Evolutionary conservation across 805 yeast genomes (phyloP).

Genomic region (Candida berthetii): DNA sequence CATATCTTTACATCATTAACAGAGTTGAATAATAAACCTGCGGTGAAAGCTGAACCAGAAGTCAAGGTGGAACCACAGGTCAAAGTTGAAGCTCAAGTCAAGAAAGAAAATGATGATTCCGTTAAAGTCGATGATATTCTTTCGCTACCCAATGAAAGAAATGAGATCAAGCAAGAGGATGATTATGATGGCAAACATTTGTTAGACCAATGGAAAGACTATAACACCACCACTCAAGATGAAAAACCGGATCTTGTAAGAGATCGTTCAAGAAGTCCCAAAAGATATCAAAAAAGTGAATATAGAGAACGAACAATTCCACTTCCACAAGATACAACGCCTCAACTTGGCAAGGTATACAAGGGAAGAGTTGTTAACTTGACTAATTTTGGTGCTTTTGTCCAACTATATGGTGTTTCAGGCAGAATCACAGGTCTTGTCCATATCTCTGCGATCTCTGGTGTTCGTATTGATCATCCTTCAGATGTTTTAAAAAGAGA

Average conservation of each 20-base stretch:
- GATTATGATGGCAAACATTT: slow-evolving; percentile 8
- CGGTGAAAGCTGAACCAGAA: slow-evolving; percentile 8
- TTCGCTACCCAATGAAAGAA: slow-evolving; percentile 13
- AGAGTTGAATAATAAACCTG: neutral
- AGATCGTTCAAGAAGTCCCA: slow-evolving; percentile 8
- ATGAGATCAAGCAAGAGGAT: slow-evolving; percentile 13
- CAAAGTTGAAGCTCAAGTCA: slow-evolving; percentile 7
- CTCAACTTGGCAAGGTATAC: slow-evolving; percentile 42
- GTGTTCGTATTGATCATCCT: slow-evolving; percentile 48
- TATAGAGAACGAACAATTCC: slow-evolving; percentile 7
- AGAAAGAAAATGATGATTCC: slow-evolving; percentile 18
- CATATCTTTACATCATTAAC: slow-evolving; percentile 4
- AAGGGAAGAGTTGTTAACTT: slow-evolving; percentile 56
- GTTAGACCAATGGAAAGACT: slow-evolving; percentile 14
- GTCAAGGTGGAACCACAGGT: slow-evolving; percentile 1
- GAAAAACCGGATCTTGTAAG: slow-evolving; percentile 8
- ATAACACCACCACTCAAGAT: slow-evolving; percentile 11
- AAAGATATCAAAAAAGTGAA: slow-evolving; percentile 5
- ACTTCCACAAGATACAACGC: slow-evolving; percentile 18
- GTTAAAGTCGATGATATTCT: slow-evolving; percentile 6
- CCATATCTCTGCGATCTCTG: slow-evolving; percentile 66
- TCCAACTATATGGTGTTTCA: slow-evolving; percentile 38
- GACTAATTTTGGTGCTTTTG: slow-evolving; percentile 75
- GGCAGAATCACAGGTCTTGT: slow-evolving; percentile 53
- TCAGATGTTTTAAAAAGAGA: slow-evolving; percentile 47